Percentiles rank a stretch among this genome's conserved stretches.
phyloP scores from a whole-genome alignment of 75 land plant species.

The Sequoia sempervirens region DNA sequence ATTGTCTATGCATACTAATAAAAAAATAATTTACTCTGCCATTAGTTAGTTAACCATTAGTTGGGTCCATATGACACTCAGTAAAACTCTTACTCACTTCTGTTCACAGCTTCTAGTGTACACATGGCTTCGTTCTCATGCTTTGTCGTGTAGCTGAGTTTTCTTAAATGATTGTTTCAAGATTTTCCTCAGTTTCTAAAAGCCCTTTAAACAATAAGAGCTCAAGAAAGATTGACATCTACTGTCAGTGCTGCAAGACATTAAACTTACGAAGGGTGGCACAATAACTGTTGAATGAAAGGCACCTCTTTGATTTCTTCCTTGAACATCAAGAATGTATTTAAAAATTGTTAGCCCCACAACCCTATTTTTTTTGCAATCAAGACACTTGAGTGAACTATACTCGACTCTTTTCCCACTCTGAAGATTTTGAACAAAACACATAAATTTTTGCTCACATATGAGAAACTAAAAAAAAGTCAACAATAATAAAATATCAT shows the following conservation, averaged over 20 bases:
- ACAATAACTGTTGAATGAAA: background rate
- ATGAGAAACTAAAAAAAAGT: background rate
- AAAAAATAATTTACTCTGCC: no score
- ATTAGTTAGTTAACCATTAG: no score
- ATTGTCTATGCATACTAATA: no score
- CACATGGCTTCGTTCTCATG: background rate
- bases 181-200: background rate
- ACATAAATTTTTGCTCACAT: background rate
- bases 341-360: background rate
- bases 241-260: background rate
- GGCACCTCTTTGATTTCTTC: background rate
- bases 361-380: background rate
- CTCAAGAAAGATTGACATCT: background rate
- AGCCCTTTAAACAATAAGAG: background rate
- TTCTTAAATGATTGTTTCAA: background rate
- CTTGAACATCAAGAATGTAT: background rate
- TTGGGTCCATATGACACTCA: no score
- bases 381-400: background rate
- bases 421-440: background rate
- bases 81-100: no score
- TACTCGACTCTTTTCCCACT: background rate
- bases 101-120: background rate
- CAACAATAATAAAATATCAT: no score
- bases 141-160: background rate
- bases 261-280: background rate